Percentiles rank a stretch among this genome's conserved stretches.
phyloP scores from a whole-genome alignment of 2,329 filamentous ascomycete species.

The Trichothecium sympodiale region DNA sequence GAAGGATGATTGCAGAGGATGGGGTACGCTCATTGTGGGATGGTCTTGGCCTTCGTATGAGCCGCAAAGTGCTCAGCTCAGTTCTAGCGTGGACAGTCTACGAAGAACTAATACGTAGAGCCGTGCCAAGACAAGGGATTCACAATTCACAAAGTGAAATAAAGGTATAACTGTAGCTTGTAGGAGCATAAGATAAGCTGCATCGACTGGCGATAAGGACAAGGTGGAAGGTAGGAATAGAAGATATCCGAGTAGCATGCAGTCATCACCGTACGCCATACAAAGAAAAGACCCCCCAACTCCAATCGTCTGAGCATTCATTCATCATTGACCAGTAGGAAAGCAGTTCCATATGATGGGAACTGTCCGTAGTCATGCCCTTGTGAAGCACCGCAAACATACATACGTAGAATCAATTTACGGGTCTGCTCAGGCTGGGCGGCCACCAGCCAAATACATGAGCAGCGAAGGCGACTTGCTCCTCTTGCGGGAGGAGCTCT shows the following conservation, averaged over 20 bases:
- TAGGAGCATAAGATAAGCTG: too few species aligned
- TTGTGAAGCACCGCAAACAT: too few species aligned
- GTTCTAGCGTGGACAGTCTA: conserved; percentile 98
- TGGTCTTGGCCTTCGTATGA: conserved; percentile 77
- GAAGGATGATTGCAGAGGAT: conserved; percentile 71
- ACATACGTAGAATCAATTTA: too few species aligned
- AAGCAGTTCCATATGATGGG: too few species aligned
- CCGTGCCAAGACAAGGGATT: conserved; percentile 8
- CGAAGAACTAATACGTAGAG: conserved; percentile 74
- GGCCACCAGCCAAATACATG: conserved; percentile 45
- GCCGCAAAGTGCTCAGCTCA: conserved; percentile 81
- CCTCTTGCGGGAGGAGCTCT: conserved; percentile 34
- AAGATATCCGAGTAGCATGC: too few species aligned
- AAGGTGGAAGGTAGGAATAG: too few species aligned
- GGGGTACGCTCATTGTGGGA: conserved; percentile 73
- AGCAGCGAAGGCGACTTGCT: conserved; percentile 46
- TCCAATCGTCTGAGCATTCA: too few species aligned
- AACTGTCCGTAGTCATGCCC: too few species aligned
- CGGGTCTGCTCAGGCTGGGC: conserved; percentile 19
- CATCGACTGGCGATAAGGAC: too few species aligned
- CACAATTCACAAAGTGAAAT: conserved; percentile 3
- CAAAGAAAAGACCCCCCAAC: too few species aligned
- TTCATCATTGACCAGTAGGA: too few species aligned
- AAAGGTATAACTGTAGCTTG: conserved; percentile 1
- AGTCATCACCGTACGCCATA: too few species aligned